These are phyloP conservation scores for Colletotrichum cuscutae DNA, from an alignment of 2,329 filamentous ascomycete genomes.

Conservation along the genomic window DNA sequence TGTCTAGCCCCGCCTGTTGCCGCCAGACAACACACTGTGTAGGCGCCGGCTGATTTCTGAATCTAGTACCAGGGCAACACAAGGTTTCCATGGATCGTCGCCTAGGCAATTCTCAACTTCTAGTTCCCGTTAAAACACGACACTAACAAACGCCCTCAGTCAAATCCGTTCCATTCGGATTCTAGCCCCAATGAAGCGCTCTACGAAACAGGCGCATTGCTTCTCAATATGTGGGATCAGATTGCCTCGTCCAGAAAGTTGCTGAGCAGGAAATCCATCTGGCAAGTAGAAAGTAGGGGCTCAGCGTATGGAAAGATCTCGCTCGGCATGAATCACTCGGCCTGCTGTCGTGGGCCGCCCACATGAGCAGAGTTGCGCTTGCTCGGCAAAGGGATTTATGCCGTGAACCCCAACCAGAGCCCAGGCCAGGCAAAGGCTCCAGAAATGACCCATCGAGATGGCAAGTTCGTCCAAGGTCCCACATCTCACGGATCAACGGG, in stretches of 20 bases:
- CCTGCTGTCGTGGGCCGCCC: background rate
- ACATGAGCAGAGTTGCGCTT: slow-evolving; percentile 5
- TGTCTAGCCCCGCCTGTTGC: background rate
- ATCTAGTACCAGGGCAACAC: background rate
- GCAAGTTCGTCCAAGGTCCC: slow-evolving; percentile 24
- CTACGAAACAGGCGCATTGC: no score
- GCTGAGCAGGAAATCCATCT: background rate
- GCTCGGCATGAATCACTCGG: background rate
- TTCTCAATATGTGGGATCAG: background rate
- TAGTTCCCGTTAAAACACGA: slow-evolving; percentile 2
- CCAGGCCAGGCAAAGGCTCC: background rate
- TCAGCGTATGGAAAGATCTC: background rate
- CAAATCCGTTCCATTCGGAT: slow-evolving; percentile 9
- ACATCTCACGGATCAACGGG: background rate
- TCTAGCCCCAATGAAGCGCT: slow-evolving; percentile 4
- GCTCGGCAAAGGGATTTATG: background rate
- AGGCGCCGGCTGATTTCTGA: background rate
- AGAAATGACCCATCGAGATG: background rate
- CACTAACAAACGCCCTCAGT: background rate
- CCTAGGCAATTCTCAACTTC: background rate
- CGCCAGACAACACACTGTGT: background rate
- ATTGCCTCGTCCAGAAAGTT: background rate
- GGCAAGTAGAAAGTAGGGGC: background rate
- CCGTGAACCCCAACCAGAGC: background rate
- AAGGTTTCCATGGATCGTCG: background rate